Conservation (phyloP, 2,329 filamentous ascomycete genomes). For the Zopfia rhizophila region DNA sequence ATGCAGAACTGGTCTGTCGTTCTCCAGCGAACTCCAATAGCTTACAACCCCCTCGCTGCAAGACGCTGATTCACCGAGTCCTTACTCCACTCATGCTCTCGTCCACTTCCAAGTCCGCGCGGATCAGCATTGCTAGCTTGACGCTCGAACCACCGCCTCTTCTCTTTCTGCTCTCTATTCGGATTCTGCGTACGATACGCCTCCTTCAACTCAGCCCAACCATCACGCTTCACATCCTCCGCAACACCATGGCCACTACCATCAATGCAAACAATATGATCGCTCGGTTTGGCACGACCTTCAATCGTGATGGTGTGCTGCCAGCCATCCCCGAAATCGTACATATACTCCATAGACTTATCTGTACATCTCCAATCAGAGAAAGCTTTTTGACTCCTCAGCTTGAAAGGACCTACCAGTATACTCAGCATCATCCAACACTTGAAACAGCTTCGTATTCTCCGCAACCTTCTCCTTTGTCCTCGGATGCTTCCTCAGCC, state of each 20-base stretch:
- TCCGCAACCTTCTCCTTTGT: constrained; percentile 24
- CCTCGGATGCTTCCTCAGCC: constrained; percentile 20
- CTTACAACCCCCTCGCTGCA: no score
- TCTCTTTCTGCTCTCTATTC: constrained; percentile 2
- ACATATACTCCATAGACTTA: constrained; percentile 1
- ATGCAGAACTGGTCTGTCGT: no score
- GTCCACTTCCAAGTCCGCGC: no score
- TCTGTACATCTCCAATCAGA: no score
- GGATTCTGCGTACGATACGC: not conserved
- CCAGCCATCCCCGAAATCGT: constrained; percentile 2
- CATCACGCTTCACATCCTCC: constrained; percentile 1
- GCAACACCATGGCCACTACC: constrained; percentile 1
- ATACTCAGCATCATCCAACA: constrained; percentile 23
- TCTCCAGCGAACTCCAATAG: no score
- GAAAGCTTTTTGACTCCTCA: no score
- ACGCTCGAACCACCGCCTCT: no score
- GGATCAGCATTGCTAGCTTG: no score
- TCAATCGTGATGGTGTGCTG: not conserved
- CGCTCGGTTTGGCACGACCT: not conserved
- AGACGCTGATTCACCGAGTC: no score
- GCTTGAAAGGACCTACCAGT: not conserved
- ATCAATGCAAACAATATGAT: not conserved
- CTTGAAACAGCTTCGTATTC: constrained; percentile 20
- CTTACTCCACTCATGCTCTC: no score
- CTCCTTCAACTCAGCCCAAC: not conserved